Percentiles rank a stretch among this genome's conserved stretches.
These are phyloP conservation scores for Lithocarpus polystachyus DNA, from an alignment of 306 rosid species.

Conservation along the genomic window DNA sequence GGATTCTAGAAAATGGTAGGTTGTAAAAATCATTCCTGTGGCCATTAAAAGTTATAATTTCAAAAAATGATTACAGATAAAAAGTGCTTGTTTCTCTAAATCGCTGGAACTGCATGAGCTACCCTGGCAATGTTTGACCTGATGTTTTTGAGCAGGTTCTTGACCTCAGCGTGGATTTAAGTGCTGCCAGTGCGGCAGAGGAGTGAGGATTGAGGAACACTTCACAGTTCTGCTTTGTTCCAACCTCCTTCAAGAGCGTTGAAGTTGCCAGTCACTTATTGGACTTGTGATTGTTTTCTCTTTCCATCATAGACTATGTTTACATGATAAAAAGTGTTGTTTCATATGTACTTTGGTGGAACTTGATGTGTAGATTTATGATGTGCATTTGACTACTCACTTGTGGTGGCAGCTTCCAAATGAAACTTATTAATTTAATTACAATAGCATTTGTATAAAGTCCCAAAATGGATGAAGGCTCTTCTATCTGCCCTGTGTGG, in stretches of 20 bases:
- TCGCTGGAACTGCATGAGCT: slow-evolving; percentile 5
- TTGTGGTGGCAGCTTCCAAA: background rate
- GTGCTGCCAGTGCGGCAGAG: slow-evolving; percentile 97
- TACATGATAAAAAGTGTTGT: background rate
- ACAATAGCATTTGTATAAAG: background rate
- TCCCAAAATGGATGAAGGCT: background rate
- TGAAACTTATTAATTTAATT: background rate
- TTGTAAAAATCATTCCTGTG: background rate
- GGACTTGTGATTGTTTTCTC: background rate
- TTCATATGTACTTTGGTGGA: background rate
- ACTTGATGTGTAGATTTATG: background rate
- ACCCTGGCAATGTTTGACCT: background rate
- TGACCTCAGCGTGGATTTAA: slow-evolving; percentile 91
- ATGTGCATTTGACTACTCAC: background rate
- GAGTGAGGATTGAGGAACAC: slow-evolving; percentile 43
- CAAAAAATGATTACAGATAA: background rate
- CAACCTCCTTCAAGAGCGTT: background rate
- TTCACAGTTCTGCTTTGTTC: background rate
- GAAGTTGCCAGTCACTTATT: background rate
- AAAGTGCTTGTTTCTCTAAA: background rate
- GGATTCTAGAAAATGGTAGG: too few relatives aligned
- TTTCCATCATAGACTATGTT: background rate
- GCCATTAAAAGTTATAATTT: background rate
- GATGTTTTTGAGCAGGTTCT: slow-evolving; percentile 50
- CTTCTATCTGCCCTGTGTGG: too few relatives aligned